phyloP scores from a whole-genome alignment of 2,329 filamentous ascomycete genomes.

The Fusarium marasasianum region DNA sequence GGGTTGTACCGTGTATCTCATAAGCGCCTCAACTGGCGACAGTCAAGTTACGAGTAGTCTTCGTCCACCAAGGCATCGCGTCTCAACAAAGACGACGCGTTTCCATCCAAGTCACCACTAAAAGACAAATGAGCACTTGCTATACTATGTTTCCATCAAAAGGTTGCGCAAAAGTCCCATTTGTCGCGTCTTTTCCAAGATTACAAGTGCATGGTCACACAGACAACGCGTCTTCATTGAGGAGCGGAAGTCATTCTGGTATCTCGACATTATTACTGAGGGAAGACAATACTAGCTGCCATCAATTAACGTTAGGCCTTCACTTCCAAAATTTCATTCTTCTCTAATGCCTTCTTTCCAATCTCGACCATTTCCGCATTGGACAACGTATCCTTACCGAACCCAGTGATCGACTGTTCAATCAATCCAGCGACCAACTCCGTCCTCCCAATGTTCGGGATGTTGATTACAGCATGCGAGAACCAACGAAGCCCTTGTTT shows the following conservation, averaged over 20 bases:
- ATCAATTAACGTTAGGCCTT: neutral
- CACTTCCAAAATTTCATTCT: neutral
- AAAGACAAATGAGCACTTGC: rapidly evolving
- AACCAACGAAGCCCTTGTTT: slow-evolving; percentile 16
- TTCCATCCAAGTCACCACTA: too few species aligned
- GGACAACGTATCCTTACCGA: slow-evolving; percentile 56
- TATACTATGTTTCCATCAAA: neutral
- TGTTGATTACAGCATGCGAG: slow-evolving; percentile 24
- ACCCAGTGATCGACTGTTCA: slow-evolving; percentile 55
- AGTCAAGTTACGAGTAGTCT: rapidly evolving
- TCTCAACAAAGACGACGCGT: too few species aligned
- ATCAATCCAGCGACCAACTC: slow-evolving; percentile 56
- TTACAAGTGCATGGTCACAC: neutral
- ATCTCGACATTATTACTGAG: neutral
- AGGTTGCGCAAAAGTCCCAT: rapidly evolving
- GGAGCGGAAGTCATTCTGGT: neutral
- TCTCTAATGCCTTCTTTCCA: slow-evolving; percentile 28
- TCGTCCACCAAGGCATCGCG: rapidly evolving
- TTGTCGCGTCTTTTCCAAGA: too few species aligned
- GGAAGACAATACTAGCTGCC: neutral
- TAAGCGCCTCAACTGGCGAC: rapidly evolving
- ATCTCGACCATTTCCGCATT: slow-evolving; percentile 56
- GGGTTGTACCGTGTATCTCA: rapidly evolving
- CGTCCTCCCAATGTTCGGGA: slow-evolving; percentile 48
- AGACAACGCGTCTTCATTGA: neutral